Base-by-base conservation (phyloP, 257 asterid species). In the Orobanche coerulescens region DNA sequence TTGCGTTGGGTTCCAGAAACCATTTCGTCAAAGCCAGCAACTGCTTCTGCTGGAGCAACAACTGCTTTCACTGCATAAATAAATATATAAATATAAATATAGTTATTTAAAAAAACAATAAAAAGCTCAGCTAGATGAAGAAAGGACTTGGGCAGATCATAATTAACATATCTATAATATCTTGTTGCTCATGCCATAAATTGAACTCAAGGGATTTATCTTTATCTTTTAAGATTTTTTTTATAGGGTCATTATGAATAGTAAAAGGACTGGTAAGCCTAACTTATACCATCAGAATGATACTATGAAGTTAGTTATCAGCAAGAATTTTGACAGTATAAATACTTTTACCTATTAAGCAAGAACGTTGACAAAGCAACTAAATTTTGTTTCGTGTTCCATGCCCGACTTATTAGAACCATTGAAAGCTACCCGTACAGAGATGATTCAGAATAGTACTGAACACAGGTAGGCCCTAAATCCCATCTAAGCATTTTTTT, bases 1-100 rank as follows among this genome's bases (percentile, higher is more conserved):
- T 93, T 93, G 28, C 96, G 95, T 60, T 79, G 81, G 43, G 95
- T 86, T 71, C 95, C 99, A 60, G 95, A 75, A 30, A 80, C 84
- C 95, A 84, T 93, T 75, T 86, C 97, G 57, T 88, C 97, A 69
- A 89, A 93, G 61, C 83, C 94, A 54, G 85, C 60, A 23, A 76
- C 54, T 26, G 85, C 81, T 73, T 85, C 98, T 15, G 85, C 76
- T 24, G 97, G 94, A 65, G 84, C 79, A 59, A 84, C 80, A 56
- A 93, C 89, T 25, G 96, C 76, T 68, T 82, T 78, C 67, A 93
- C 98, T 89, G 95, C 81, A 53, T 25, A 47, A 19, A 47, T 20
- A 47, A 47, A 37, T 8, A 7, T 7, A 37, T 3, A 8, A 37
- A 4, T n/a, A n/a, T n/a, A n/a, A n/a, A n/a, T n/a, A n/a, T n/a